Percentiles rank a stretch among this genome's conserved stretches.
These are phyloP conservation scores for Botryotinia convoluta DNA, from an alignment of 2,329 filamentous ascomycete species.

Conservation along the genomic window DNA sequence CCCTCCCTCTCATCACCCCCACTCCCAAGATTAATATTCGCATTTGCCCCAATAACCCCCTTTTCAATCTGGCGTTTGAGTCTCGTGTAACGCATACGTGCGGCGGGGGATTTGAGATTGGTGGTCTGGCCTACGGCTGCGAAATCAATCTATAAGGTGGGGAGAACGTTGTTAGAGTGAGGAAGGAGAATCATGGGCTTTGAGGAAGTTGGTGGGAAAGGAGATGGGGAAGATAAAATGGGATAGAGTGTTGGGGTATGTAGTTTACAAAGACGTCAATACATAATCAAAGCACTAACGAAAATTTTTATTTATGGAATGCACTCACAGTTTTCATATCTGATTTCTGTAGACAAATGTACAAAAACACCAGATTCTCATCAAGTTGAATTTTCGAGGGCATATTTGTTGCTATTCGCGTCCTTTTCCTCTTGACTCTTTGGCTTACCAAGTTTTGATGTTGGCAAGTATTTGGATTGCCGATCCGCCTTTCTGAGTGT, in stretches of 20 bases:
- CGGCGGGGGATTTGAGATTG: constrained; percentile 41
- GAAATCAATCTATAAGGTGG: constrained; percentile 41
- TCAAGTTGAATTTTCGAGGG: constrained; percentile 42
- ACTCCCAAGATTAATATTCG: constrained; percentile 24
- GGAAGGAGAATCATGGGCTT: neutral
- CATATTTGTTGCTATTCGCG: constrained; percentile 31
- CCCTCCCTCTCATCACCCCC: constrained; percentile 5
- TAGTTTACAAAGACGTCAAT: neutral
- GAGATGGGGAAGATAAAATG: neutral
- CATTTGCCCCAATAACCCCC: constrained; percentile 34
- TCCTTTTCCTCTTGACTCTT: no score
- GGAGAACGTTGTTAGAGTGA: neutral
- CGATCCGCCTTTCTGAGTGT: neutral
- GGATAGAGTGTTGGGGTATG: neutral
- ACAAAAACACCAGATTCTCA: constrained; percentile 44
- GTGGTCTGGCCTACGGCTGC: constrained; percentile 38
- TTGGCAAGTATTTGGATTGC: neutral
- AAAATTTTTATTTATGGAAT: no score
- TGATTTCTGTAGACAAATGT: constrained; percentile 42
- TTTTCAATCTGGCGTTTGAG: constrained; percentile 37
- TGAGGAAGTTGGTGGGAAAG: neutral
- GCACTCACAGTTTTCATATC: constrained; percentile 41
- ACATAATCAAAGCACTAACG: neutral
- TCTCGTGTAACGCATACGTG: constrained; percentile 42
- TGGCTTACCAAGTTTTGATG: neutral